Conservation (phyloP, 805 yeast species). For the Babjeviella inositovora region DNA sequence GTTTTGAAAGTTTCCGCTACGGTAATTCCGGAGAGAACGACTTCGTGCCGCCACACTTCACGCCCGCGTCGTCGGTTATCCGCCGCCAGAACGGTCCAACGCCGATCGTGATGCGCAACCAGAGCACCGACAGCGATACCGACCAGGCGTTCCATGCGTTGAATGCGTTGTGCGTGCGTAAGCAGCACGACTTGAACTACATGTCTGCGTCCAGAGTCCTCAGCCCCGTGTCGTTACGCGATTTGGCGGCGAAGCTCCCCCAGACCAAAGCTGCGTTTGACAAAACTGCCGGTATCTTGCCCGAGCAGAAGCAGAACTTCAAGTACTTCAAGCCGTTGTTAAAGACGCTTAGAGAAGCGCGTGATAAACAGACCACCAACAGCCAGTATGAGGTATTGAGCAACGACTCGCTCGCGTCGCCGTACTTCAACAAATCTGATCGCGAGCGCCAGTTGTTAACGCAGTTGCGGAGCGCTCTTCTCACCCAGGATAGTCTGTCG, state of each 20-base stretch:
- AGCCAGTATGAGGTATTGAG: too few species aligned
- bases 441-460: too few species aligned
- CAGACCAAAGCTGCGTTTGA: conserved; percentile 27
- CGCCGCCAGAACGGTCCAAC: too few species aligned
- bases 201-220: conserved; percentile 8
- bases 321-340: conserved; percentile 19
- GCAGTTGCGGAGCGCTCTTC: too few species aligned
- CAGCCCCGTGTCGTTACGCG: conserved; percentile 21
- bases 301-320: conserved; percentile 15
- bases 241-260: conserved; percentile 41
- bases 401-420: too few species aligned
- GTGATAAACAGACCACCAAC: too few species aligned
- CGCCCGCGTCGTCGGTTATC: too few species aligned
- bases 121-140: conserved; percentile 7
- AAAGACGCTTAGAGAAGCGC: conserved; percentile 10
- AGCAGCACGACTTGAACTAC: conserved; percentile 21
- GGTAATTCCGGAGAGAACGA: too few species aligned
- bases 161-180: conserved; percentile 20
- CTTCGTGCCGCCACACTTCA: too few species aligned
- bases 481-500: too few species aligned
- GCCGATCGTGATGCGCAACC: too few species aligned
- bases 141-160: conserved; percentile 16
- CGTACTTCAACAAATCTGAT: too few species aligned
- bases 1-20: conserved; percentile 1
- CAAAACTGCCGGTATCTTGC: conserved; percentile 15